Percentiles rank a stretch among this genome's conserved stretches.
Conservation (phyloP, 1,139 yeast species). For the Taphrina pruni region DNA sequence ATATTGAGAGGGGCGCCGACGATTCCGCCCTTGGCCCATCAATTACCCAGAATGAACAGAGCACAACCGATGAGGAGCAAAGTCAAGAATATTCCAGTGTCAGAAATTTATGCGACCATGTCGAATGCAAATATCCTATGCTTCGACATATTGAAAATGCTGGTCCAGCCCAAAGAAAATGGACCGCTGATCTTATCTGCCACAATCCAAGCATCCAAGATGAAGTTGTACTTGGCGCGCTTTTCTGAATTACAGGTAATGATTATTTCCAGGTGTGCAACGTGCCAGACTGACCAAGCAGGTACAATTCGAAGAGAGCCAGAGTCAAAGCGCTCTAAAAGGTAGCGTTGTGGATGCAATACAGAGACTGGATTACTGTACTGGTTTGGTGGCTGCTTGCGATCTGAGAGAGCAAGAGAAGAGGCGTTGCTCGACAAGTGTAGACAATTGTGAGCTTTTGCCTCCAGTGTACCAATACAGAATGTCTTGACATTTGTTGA, state of each 20-base stretch:
- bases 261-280: background rate
- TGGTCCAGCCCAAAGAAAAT: slow-evolving; percentile 10
- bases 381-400: slow-evolving; percentile 4
- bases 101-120: background rate
- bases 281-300: background rate
- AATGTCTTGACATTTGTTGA: background rate
- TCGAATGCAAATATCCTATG: slow-evolving; percentile 10
- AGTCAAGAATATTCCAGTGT: background rate
- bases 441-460: background rate
- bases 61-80: slow-evolving; percentile 11
- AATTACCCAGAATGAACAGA: background rate
- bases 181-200: slow-evolving; percentile 7
- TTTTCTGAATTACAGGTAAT: background rate
- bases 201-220: slow-evolving; percentile 5
- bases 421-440: background rate
- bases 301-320: slow-evolving; percentile 13
- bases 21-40: background rate
- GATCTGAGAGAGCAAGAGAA: slow-evolving; percentile 3
- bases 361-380: slow-evolving; percentile 21
- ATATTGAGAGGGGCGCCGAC: background rate
- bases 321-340: slow-evolving; percentile 3
- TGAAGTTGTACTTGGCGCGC: slow-evolving; percentile 9
- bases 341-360: slow-evolving; percentile 23
- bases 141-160: slow-evolving; percentile 22
- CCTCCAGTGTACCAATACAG: slow-evolving; percentile 18